A percentile compares a stretch with the other conserved stretches of the same genome.
Evolutionary conservation across 2,329 filamentous ascomycete genomes (phyloP).

Genomic region (Curvularia sp.): DNA sequence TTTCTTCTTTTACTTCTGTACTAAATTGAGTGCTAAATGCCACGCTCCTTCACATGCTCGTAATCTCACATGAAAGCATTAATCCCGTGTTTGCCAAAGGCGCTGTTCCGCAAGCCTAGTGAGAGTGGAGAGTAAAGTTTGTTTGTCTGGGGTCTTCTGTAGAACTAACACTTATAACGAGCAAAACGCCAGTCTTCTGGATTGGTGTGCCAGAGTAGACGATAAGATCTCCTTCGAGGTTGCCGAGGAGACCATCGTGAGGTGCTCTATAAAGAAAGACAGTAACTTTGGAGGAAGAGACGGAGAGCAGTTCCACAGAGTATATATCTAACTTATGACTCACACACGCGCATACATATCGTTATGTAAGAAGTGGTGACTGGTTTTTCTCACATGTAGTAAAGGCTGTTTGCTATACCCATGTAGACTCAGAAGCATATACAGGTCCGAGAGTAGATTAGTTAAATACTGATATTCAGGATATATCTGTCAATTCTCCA

Average conservation of each 20-base stretch:
- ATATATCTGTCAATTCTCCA: background rate
- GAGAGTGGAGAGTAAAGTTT: background rate
- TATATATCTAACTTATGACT: too few species aligned
- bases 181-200: background rate
- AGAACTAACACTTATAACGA: background rate
- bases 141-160: background rate
- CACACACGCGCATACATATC: too few species aligned
- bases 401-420: background rate
- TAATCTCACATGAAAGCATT: background rate
- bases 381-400: background rate
- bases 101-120: background rate
- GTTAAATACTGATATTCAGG: background rate
- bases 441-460: background rate
- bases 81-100: background rate
- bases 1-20: background rate
- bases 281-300: background rate
- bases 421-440: background rate
- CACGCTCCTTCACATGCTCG: background rate
- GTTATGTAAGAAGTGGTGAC: background rate
- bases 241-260: background rate
- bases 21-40: background rate
- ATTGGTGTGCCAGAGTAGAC: background rate
- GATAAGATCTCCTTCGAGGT: background rate
- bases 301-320: background rate
- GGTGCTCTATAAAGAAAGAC: background rate